Base-by-base conservation (phyloP, 2,329 filamentous ascomycete species). In the Escovopsis sp. region DNA sequence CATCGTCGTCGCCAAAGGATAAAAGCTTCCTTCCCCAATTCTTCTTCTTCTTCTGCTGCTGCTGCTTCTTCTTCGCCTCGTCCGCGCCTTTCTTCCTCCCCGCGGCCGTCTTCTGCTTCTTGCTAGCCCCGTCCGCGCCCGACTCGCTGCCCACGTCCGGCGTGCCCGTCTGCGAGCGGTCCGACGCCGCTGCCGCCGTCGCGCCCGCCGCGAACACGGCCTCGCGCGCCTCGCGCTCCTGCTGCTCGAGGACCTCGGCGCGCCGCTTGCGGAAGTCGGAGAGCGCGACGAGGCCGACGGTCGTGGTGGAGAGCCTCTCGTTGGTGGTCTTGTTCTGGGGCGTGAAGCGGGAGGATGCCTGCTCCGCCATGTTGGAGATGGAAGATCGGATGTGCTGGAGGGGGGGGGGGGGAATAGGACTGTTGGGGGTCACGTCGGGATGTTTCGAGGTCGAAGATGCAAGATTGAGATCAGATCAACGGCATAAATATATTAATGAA, bases 241-340 rank as follows among this genome's bases (percentile, higher is more conserved):
- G 89, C 57, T 85, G 80, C 60, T 95, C 89, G 39, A 94, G 69
- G n/a, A 88, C 85, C 62, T 95, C 86, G 52, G 87, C 88, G 61
- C 89, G 85, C 46, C 91, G 80, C 66, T 98, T 96, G 62, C 89
- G 86, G 61, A 94, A 96, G 59, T 96, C 91, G 50, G 85, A 86
- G 36, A 95, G 79, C 45, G 85, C 77, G 42, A 96, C 89, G 3
- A 98, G 79, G 35, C 91, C 91, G 50, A 95, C 87, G 0, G 86
- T 94, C 55, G 86, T 80, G 42, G 78, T 85, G 46, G 89, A 89
- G 39, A 94, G 72, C 12, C 86, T 71, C 56, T 94, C 81, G 59
- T 89, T 77, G 1, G 85, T 83, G 1, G 83, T 83, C 51, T 81
- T 72, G 48, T 79, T 80, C 56, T 88, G 83, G 36, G 80, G 70